Conservation (phyloP, 2,329 filamentous ascomycete genomes). For the Curvularia verruculosa region DNA sequence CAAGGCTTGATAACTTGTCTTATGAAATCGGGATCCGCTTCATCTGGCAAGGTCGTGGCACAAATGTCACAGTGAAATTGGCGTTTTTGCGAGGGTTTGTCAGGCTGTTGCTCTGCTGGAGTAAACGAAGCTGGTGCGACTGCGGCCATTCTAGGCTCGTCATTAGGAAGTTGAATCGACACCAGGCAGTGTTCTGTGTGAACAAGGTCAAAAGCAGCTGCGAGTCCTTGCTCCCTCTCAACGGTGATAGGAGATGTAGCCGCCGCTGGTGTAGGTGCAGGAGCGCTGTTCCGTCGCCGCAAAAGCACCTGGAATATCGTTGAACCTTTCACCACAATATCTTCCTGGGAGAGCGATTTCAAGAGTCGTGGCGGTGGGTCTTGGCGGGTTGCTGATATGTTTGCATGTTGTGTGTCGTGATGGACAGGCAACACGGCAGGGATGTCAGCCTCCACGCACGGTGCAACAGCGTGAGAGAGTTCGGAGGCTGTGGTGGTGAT, state of each 20-base stretch:
- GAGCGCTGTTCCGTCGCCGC: constrained; percentile 25
- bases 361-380: constrained; percentile 1
- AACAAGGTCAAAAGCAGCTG: constrained; percentile 11
- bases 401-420: constrained; percentile 19
- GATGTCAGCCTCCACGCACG: constrained; percentile 26
- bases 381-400: constrained; percentile 18
- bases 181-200: constrained; percentile 14
- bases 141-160: constrained; percentile 1
- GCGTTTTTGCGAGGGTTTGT: not conserved
- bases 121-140: not conserved
- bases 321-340: constrained; percentile 12
- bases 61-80: constrained; percentile 33
- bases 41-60: constrained; percentile 16
- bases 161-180: constrained; percentile 13
- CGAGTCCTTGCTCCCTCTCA: not conserved
- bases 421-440: constrained; percentile 20
- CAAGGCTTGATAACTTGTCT: constrained; percentile 39
- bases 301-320: not conserved
- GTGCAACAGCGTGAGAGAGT: constrained; percentile 30
- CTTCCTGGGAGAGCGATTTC: constrained; percentile 12
- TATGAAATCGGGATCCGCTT: constrained; percentile 10
- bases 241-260: constrained; percentile 1
- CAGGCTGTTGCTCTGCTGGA: not conserved
- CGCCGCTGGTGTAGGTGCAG: constrained; percentile 3
- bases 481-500: constrained; percentile 35